phyloP scores from a whole-genome alignment of 108 stramenopile genomes.

The Skeletonema costatum region DNA sequence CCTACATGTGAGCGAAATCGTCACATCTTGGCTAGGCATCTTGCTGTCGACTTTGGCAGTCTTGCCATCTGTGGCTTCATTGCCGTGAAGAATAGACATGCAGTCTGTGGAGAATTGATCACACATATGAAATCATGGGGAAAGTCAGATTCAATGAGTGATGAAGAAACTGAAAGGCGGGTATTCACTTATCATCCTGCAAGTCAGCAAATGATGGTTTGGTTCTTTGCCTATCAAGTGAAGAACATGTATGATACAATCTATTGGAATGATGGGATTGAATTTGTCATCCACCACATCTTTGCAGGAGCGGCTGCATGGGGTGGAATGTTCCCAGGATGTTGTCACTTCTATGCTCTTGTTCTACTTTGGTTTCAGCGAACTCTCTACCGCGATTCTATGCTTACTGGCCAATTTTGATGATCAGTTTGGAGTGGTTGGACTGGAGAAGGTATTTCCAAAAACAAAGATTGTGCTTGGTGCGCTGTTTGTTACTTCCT shows the following conservation, averaged over 20 bases:
- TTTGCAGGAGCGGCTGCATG: constrained; percentile 68
- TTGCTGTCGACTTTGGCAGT: constrained; percentile 68
- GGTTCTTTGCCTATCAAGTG: constrained; percentile 82
- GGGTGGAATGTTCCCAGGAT: constrained; percentile 71
- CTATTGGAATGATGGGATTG: constrained; percentile 81
- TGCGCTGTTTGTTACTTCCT: constrained; percentile 68
- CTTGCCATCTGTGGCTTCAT: constrained; percentile 56
- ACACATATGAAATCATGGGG: neutral
- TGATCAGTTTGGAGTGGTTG: constrained; percentile 68
- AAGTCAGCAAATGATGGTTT: constrained; percentile 48
- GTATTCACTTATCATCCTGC: constrained; percentile 69
- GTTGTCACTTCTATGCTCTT: constrained; percentile 69
- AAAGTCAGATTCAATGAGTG: constrained; percentile 26
- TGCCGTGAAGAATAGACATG: constrained; percentile 50
- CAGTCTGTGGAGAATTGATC: constrained; percentile 43
- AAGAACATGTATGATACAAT: constrained; percentile 86
- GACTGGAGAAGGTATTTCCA: constrained; percentile 80
- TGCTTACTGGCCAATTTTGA: constrained; percentile 88
- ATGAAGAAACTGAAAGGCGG: constrained; percentile 52
- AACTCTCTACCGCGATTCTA: constrained; percentile 76
- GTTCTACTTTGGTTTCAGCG: constrained; percentile 84
- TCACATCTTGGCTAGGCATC: constrained; percentile 75
- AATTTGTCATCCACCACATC: constrained; percentile 82
- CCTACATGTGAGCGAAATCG: constrained; percentile 63
- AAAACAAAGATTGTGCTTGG: constrained; percentile 65